phyloP scores from a whole-genome alignment of 176 grass and related monocot genomes.

The Poa annua region DNA sequence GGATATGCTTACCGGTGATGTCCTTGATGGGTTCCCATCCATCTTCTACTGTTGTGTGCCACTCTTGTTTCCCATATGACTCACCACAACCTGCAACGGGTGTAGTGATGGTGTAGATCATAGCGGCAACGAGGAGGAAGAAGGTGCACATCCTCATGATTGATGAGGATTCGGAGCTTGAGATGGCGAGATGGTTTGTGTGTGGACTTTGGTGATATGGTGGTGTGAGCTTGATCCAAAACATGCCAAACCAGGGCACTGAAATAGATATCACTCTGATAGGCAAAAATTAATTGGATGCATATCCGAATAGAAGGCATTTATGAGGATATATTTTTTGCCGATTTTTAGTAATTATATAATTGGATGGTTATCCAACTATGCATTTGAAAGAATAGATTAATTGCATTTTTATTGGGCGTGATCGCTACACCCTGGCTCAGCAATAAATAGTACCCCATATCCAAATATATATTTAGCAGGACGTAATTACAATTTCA shows the following conservation, averaged over 20 bases:
- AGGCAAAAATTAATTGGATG: neutral
- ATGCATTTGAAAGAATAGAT: neutral
- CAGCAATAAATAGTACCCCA: neutral
- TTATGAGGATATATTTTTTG: neutral
- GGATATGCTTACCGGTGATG: constrained; percentile 30
- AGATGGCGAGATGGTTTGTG: neutral
- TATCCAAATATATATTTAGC: neutral
- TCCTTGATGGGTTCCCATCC: constrained; percentile 38
- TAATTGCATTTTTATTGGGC: neutral
- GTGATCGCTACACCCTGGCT: neutral
- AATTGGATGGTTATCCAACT: neutral
- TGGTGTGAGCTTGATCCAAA: neutral
- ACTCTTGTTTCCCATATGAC: neutral
- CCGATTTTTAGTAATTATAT: too few species aligned
- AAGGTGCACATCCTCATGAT: neutral
- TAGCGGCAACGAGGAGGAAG: neutral
- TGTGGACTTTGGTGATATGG: neutral
- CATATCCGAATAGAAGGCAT: neutral
- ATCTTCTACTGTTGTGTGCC: neutral
- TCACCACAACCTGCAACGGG: neutral
- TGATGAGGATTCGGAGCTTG: neutral
- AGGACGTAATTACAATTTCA: neutral
- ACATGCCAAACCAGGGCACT: neutral
- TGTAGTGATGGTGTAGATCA: neutral
- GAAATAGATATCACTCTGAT: neutral